Conservation (phyloP, 176 grass and related monocot species). For the Aegilops speltoides region DNA sequence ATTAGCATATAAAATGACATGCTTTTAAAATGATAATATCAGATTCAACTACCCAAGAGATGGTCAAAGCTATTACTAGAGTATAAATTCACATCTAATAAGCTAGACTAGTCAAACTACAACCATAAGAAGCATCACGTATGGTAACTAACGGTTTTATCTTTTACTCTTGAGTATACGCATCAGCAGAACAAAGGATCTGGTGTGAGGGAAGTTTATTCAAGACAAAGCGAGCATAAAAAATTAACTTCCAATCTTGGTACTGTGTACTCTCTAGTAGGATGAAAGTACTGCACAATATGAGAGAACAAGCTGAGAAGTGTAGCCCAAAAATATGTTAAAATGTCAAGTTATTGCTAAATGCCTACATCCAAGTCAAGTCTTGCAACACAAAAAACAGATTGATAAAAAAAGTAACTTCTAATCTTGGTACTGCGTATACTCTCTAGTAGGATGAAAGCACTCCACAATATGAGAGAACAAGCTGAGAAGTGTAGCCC, state of each 20-base stretch:
- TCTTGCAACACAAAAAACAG: not conserved
- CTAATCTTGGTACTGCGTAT: not conserved
- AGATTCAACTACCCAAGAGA: slow-evolving; percentile 29
- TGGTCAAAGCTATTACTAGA: slow-evolving; percentile 10
- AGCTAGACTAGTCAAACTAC: slow-evolving; percentile 4
- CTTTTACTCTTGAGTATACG: not conserved
- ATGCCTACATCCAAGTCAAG: slow-evolving; percentile 18
- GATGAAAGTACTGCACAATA: slow-evolving; percentile 15
- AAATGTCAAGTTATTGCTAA: not conserved
- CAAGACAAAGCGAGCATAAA: not conserved
- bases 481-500: slow-evolving; percentile 10
- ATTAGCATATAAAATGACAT: slow-evolving; percentile 25
- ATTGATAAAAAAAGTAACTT: not conserved
- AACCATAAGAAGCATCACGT: not conserved
- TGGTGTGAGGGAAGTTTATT: slow-evolving; percentile 8
- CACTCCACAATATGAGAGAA: slow-evolving; percentile 20
- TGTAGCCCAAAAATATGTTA: not conserved
- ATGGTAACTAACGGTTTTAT: not conserved
- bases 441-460: not conserved
- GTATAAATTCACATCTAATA: slow-evolving; percentile 17
- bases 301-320: slow-evolving; percentile 14
- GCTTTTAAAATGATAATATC: slow-evolving; percentile 11
- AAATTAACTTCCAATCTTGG: not conserved
- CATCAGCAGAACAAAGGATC: slow-evolving; percentile 21
- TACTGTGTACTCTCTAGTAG: not conserved